Conservation (phyloP, 306 rosid species). For the Bauhinia variegata region DNA sequence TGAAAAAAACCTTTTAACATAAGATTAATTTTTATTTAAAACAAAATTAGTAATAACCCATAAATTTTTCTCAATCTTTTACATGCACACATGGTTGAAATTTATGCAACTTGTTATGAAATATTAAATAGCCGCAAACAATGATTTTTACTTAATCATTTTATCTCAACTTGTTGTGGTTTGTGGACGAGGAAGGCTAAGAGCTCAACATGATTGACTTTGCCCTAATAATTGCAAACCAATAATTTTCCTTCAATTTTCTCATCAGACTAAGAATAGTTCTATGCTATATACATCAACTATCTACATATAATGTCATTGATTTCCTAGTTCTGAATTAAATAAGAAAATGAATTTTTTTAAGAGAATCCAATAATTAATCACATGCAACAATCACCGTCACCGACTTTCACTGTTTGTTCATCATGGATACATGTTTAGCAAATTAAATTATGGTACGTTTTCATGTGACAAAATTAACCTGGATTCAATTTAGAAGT, state of each 20-base stretch:
- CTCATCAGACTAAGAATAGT: background rate
- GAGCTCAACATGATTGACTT: conserved; percentile 14
- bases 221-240: conserved; percentile 4
- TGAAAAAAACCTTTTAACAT: no score
- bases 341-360: background rate
- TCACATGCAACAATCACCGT: no score
- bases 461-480: conserved; percentile 17
- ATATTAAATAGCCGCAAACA: background rate
- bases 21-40: no score
- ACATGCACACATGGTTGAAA: no score
- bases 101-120: background rate
- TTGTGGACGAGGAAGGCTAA: no score
- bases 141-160: background rate
- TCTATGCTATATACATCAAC: background rate
- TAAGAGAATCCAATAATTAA: background rate
- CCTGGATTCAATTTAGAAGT: background rate
- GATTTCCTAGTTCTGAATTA: no score
- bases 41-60: no score
- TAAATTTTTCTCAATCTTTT: no score
- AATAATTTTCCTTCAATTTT: conserved; percentile 4
- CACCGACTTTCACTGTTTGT: no score
- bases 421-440: no score
- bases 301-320: no score
- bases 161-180: background rate
- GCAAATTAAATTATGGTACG: no score